Conservation (phyloP, 2,329 filamentous ascomycete genomes). For the Ophiostoma himal-ulmi region DNA sequence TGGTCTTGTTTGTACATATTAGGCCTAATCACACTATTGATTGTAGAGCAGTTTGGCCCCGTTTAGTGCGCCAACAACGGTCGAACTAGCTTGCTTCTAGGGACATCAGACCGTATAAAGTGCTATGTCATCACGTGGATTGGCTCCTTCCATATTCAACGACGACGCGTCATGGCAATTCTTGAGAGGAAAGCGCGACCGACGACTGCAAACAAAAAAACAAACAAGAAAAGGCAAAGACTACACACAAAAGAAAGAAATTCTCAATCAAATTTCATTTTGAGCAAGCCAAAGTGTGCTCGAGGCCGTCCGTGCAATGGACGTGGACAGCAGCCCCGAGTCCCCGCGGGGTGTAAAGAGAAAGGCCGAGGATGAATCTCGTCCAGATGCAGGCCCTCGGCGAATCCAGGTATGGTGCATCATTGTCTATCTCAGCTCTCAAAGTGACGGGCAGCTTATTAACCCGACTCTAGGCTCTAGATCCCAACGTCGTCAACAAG, state of each 20-base stretch:
- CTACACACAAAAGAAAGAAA: not conserved
- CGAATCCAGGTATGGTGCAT: slow-evolving; percentile 44
- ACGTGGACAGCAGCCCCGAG: not conserved
- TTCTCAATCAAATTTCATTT: not conserved
- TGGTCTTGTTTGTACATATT: not conserved
- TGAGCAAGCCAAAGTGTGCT: not conserved
- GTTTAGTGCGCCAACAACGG: not conserved
- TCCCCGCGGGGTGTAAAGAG: slow-evolving; percentile 21
- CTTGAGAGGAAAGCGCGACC: not conserved
- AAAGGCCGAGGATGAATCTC: slow-evolving; percentile 17
- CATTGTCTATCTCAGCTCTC: not conserved
- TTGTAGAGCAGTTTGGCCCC: not conserved
- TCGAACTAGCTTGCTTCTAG: not conserved
- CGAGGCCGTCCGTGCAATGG: not conserved
- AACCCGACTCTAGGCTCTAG: slow-evolving; percentile 59
- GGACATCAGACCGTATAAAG: not conserved
- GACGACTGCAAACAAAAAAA: not conserved
- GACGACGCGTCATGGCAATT: not conserved
- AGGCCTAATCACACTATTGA: not conserved
- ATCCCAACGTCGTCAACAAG: slow-evolving; percentile 93
- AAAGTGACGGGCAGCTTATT: not conserved
- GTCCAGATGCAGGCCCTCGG: slow-evolving; percentile 25
- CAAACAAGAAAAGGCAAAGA: not conserved
- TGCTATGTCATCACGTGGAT: slow-evolving; percentile 1
- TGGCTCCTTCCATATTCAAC: not conserved